phyloP scores from a whole-genome alignment of 78 protist species.

The Dictyostelium purpureum region DNA sequence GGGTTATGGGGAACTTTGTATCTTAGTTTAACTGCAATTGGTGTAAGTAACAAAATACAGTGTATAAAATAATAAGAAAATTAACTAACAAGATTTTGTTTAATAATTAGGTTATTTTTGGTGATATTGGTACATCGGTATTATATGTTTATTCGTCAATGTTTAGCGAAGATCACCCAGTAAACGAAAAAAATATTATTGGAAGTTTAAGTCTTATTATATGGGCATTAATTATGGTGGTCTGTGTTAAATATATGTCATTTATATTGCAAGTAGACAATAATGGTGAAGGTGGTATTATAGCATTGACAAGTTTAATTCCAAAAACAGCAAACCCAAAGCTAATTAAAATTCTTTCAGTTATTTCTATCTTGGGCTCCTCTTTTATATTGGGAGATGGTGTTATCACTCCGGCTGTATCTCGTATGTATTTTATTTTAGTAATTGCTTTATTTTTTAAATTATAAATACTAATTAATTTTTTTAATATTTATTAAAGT shows the following conservation, averaged over 20 bases:
- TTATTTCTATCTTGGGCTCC: conserved; percentile 11
- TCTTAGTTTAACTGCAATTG: not conserved
- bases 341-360: not conserved
- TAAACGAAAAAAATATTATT: not conserved
- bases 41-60: too few species aligned
- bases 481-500: too few species aligned
- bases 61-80: too few species aligned
- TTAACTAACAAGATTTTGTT: too few species aligned
- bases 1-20: not conserved
- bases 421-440: not conserved
- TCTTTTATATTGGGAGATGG: conserved; percentile 38
- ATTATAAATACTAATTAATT: too few species aligned
- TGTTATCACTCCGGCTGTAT: conserved; percentile 23
- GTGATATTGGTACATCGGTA: conserved; percentile 36
- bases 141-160: not conserved
- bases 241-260: not conserved
- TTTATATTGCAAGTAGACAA: conserved; percentile 32
- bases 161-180: not conserved
- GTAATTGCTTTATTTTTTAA: not conserved
- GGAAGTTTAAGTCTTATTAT: conserved; percentile 18
- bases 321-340: not conserved
- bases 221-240: conserved; percentile 29
- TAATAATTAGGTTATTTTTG: not conserved
- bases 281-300: conserved; percentile 49
- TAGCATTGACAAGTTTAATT: not conserved